Percentiles rank a stretch among this genome's conserved stretches.
phyloP scores from a whole-genome alignment of 352 stramenopile genomes.

The Phytophthora pseudosyringae region DNA sequence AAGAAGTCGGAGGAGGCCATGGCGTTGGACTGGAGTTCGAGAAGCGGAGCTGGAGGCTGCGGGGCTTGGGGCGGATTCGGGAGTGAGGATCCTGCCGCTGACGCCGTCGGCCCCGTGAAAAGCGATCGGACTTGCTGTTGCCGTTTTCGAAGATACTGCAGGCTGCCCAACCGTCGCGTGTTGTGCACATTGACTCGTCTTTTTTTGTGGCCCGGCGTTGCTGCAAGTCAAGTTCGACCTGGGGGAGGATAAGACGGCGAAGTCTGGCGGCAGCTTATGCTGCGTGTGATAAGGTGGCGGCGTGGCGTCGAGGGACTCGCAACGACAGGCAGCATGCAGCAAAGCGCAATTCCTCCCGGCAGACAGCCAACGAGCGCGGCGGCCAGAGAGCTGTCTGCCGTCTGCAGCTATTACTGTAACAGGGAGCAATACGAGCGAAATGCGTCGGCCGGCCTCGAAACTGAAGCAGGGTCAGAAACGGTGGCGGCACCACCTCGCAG shows the following conservation, averaged over 20 bases:
- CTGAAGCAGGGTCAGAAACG: conserved; percentile 27
- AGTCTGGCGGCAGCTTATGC: background rate
- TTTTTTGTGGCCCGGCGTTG: conserved; percentile 5
- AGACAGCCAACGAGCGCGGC: conserved; percentile 3
- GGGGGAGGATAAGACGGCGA: background rate
- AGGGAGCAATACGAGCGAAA: conserved; percentile 1
- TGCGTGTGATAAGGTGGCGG: background rate
- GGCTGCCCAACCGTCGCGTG: conserved; percentile 23
- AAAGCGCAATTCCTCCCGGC: conserved; percentile 14
- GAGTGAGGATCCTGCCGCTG: conserved; percentile 29
- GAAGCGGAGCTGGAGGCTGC: background rate
- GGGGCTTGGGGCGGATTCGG: conserved; percentile 23
- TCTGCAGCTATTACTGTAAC: background rate
- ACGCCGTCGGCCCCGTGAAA: conserved; percentile 27
- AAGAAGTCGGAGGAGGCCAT: conserved; percentile 83
- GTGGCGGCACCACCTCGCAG: conserved; percentile 6
- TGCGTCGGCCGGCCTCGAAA: conserved; percentile 13
- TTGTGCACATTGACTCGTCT: conserved; percentile 9
- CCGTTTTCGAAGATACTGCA: conserved; percentile 30
- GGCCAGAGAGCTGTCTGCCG: background rate
- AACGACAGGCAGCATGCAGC: conserved; percentile 6
- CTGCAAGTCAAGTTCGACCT: background rate
- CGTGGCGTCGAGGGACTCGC: background rate
- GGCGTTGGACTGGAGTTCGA: background rate
- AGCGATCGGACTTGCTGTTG: conserved; percentile 23